Percentiles rank a stretch among this genome's conserved stretches.
Evolutionary conservation across 768 basidiomycete genomes (phyloP).

Genomic region (Lactarius indigo): DNA sequence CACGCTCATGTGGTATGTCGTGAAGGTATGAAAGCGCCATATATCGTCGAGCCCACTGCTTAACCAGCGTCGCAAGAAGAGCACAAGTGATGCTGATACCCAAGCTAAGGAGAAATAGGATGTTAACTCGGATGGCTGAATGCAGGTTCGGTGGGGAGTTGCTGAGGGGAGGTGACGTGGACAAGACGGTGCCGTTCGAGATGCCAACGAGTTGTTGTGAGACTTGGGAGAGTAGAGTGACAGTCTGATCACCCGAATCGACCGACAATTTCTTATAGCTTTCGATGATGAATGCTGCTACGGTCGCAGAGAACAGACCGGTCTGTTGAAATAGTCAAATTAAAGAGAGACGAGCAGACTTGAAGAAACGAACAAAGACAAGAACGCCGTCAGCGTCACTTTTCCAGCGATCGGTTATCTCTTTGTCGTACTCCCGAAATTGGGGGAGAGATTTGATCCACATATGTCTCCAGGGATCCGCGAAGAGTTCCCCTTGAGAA

Average conservation of each 20-base stretch:
- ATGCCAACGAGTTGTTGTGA: constrained; percentile 3
- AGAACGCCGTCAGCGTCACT: neutral
- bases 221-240: neutral
- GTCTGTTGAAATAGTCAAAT: neutral
- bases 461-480: constrained; percentile 1
- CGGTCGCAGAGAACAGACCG: constrained; percentile 5
- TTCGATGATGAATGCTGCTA: constrained; percentile 2
- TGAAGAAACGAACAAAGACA: neutral
- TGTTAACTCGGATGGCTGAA: neutral
- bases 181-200: neutral
- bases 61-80: neutral
- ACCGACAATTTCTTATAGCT: neutral
- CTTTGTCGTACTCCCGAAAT: neutral
- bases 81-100: constrained; percentile 3
- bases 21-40: constrained; percentile 3
- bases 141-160: neutral
- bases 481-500: neutral
- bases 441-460: constrained; percentile 2
- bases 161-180: neutral
- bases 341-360: neutral
- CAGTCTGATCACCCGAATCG: neutral
- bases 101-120: constrained; percentile 1
- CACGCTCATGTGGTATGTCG: constrained; percentile 1
- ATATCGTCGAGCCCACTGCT: constrained; percentile 2
- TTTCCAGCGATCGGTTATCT: neutral